Conservation (phyloP, 148 eudicot genomes). For the Vaccinium myrtillus region DNA sequence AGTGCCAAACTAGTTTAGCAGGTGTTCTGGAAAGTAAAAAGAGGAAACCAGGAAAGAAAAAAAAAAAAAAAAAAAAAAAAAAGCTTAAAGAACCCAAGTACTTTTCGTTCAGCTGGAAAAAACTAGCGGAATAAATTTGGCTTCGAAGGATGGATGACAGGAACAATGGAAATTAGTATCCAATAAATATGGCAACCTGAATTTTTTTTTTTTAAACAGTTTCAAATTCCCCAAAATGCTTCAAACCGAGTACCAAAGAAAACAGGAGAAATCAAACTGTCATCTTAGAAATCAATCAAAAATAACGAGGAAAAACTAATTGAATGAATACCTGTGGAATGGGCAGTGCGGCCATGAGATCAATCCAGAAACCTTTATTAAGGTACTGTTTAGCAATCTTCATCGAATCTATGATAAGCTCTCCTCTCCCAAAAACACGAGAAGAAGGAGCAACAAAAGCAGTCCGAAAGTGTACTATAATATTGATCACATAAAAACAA, state of each 20-base stretch:
- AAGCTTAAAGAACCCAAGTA: not conserved
- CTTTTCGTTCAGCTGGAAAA: not conserved
- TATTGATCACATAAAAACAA: slow-evolving; percentile 56
- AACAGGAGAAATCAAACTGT: not conserved
- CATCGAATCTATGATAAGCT: slow-evolving; percentile 60
- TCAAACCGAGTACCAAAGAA: not conserved
- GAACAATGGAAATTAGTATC: not conserved
- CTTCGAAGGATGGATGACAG: not conserved
- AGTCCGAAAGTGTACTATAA: slow-evolving; percentile 66
- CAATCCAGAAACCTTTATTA: slow-evolving; percentile 51
- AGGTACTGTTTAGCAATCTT: slow-evolving; percentile 63
- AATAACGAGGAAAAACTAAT: not conserved
- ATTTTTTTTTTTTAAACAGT: not conserved
- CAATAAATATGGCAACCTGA: not conserved
- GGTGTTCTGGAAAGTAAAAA: not conserved
- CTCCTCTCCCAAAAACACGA: slow-evolving; percentile 79
- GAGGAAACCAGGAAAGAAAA: not conserved
- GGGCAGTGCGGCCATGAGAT: slow-evolving; percentile 69
- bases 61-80: not conserved
- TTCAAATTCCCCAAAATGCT: not conserved
- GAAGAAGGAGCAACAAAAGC: slow-evolving; percentile 88
- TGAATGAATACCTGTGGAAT: slow-evolving; percentile 68
- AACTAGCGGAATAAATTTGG: not conserved
- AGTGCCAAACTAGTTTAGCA: not conserved
- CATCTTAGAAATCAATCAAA: not conserved